Evolutionary conservation across 2,329 filamentous ascomycete genomes (phyloP), one percentile per base, ranked within the genome.

Genomic region (Rutstroemia sp.): DNA sequence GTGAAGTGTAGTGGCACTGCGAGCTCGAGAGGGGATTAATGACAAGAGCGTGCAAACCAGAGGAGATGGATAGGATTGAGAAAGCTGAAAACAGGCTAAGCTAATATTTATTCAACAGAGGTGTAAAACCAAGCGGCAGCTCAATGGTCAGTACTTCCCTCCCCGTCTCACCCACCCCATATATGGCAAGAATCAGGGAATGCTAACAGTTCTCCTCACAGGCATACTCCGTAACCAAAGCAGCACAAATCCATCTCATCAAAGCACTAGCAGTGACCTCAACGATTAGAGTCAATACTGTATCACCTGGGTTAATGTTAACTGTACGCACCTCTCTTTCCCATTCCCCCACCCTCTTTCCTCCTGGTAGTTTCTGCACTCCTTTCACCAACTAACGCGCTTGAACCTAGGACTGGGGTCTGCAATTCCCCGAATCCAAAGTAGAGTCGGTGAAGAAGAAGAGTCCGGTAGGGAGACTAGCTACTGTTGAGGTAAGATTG

Each of bases 151-250:
- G 70, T 58, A 37, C 9, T 47, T 47, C 2, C 5, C 10, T 5
- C 9, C 30, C 10, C 1, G 9, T 2, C 10, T 34, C 30, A 34
- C 30, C 9, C 9, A 34, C 9, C 30, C 5, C 9, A 0, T 12
- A 12, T 34, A 25, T 39, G 37, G 7, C 21, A 14, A 10, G 8
- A 21, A 21, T 18, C 19, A 9, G 3, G 4, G 2, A 25, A 8
- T 5, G 21, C 14, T 18, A 8, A 21, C 5, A 46, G 9, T 7
- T 5, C 27, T n/a, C 2, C n/a, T 18, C 21, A 41, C 48, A 79
- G 85, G 81, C 89, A 3, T 94, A 94, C 66, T 77, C 83, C 0
- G 85, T 92, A 18, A 88, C 87, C 39, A 94, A 94, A 69, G 81
- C 88, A 0, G 89, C 89, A 10, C 81, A 86, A 57, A 72, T 84